Evolutionary conservation across 1,284 basidiomycete genomes (phyloP).

Genomic region (Leccinum huronense): DNA sequence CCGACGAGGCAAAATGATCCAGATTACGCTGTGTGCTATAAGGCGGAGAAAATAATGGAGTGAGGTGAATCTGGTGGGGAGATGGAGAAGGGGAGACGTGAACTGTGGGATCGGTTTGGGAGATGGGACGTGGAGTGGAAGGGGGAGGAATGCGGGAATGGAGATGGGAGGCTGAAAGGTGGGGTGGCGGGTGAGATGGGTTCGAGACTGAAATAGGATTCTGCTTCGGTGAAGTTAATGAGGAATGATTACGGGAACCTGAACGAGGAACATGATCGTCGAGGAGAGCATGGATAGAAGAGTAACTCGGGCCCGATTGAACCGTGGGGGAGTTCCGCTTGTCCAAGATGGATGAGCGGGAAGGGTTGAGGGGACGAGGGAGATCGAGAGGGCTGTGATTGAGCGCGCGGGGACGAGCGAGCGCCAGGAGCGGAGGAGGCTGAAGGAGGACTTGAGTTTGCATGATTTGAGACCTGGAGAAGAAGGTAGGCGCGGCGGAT

Average conservation of each 20-base stretch:
- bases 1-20: conserved; percentile 42
- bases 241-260: conserved; percentile 14
- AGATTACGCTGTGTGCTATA: conserved; percentile 46
- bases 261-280: conserved; percentile 19
- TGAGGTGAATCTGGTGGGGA: conserved; percentile 39
- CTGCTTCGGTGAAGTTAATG: conserved; percentile 16
- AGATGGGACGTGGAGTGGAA: neutral
- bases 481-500: conserved; percentile 7
- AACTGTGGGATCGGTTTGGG: conserved; percentile 20
- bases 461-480: conserved; percentile 24
- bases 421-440: conserved; percentile 22
- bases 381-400: conserved; percentile 6
- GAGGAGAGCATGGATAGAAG: conserved; percentile 11
- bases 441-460: conserved; percentile 28
- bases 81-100: conserved; percentile 44
- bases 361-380: conserved; percentile 3
- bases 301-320: conserved; percentile 19
- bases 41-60: conserved; percentile 41
- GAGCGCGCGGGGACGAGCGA: conserved; percentile 16
- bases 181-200: conserved; percentile 18
- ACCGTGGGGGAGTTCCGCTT: conserved; percentile 1
- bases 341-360: conserved; percentile 13
- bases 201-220: conserved; percentile 17
- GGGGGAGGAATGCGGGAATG: conserved; percentile 6
- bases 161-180: conserved; percentile 9